Evolutionary conservation across 768 basidiomycete species (phyloP).

Genomic region (Pleurotus citrinopileatus): DNA sequence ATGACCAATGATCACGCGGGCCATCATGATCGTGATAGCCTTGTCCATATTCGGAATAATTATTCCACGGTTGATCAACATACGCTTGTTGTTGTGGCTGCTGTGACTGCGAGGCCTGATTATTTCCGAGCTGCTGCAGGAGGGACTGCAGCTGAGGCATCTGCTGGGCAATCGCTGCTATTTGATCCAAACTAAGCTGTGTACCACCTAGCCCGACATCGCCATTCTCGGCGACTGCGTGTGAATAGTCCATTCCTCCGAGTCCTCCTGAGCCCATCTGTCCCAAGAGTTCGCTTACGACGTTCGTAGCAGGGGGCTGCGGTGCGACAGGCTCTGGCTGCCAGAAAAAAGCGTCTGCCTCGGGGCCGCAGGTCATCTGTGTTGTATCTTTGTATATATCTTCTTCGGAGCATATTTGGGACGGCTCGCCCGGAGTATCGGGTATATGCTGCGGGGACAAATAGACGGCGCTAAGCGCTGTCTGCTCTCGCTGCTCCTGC

Average conservation of each 20-base stretch:
- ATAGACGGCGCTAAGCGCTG: conserved; percentile 73
- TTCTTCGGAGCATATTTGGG: conserved; percentile 58
- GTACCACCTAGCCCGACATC: conserved; percentile 33
- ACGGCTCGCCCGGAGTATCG: conserved; percentile 72
- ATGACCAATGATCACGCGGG: conserved; percentile 39
- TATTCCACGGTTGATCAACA: conserved; percentile 37
- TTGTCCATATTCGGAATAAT: conserved; percentile 50
- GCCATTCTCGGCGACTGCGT: conserved; percentile 19
- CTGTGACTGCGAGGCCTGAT: conserved; percentile 1
- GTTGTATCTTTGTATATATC: conserved; percentile 62
- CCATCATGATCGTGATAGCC: conserved; percentile 41
- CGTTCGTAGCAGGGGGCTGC: conserved; percentile 31
- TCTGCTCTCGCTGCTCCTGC: conserved; percentile 80
- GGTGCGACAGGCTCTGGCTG: conserved; percentile 33
- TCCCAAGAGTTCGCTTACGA: conserved; percentile 70
- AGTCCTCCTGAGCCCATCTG: conserved; percentile 28
- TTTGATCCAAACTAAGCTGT: conserved; percentile 19
- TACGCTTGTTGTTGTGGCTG: conserved; percentile 31
- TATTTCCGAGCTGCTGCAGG: conserved; percentile 33
- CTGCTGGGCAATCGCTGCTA: conserved; percentile 10
- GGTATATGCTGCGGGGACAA: conserved; percentile 70
- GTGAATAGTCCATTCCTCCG: conserved; percentile 10
- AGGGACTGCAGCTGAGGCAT: conserved; percentile 54
- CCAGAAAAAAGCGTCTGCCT: conserved; percentile 69
- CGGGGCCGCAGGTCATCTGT: conserved; percentile 67